phyloP scores from a whole-genome alignment of 1,284 basidiomycete species.

The Cutaneotrichosporon spelunceum region DNA sequence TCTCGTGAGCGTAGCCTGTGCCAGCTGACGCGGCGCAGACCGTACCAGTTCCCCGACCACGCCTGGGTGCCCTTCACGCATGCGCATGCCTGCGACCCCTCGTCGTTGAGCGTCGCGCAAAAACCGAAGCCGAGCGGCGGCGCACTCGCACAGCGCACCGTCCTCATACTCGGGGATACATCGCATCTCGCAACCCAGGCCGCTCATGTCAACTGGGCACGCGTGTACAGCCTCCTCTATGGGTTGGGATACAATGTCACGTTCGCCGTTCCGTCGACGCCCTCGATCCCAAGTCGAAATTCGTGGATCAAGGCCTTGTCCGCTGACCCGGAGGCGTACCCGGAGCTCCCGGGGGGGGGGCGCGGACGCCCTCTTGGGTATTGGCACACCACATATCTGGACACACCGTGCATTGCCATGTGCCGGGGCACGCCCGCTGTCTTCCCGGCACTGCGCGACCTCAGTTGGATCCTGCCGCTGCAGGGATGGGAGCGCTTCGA shows the following conservation, averaged over 20 bases:
- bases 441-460: background rate
- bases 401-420: constrained; percentile 1
- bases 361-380: background rate
- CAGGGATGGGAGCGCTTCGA: background rate
- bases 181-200: background rate
- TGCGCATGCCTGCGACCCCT: background rate
- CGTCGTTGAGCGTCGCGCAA: background rate
- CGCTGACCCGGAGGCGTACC: background rate
- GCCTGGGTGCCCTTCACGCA: constrained; percentile 5
- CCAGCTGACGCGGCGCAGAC: constrained; percentile 7
- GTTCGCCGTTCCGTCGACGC: background rate
- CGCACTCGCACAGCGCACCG: background rate
- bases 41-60: constrained; percentile 26
- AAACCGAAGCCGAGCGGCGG: background rate
- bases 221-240: background rate
- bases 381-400: background rate
- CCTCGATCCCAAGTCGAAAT: background rate
- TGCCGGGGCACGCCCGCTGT: background rate
- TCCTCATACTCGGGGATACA: constrained; percentile 9
- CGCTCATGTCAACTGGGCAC: background rate
- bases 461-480: background rate
- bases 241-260: background rate
- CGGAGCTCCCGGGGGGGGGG: background rate
- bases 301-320: background rate
- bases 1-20: constrained; percentile 1